Percentiles rank a stretch among this genome's conserved stretches.
phyloP scores from a whole-genome alignment of 2,329 filamentous ascomycete genomes.

The Dactylellina parvicollis region DNA sequence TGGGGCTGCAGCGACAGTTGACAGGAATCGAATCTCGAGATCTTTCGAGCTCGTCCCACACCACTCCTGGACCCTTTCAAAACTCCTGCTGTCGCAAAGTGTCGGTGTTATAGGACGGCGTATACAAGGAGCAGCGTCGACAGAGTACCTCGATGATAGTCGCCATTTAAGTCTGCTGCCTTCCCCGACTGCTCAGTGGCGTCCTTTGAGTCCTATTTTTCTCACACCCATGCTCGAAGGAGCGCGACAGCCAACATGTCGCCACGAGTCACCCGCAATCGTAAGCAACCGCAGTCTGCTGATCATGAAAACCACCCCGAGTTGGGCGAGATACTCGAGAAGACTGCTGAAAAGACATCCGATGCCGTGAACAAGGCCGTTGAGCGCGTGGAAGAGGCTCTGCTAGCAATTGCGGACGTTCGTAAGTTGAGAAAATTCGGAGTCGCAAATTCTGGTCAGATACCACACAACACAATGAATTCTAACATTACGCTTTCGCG shows the following conservation, averaged over 20 bases:
- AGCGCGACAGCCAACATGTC: constrained; percentile 11
- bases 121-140: neutral
- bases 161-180: constrained; percentile 5
- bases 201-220: neutral
- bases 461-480: constrained; percentile 11
- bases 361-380: constrained; percentile 1
- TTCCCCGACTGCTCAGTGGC: neutral
- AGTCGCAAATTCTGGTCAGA: constrained; percentile 8
- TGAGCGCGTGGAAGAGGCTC: constrained; percentile 9
- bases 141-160: neutral
- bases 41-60: too few relatives aligned
- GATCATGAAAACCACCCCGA: neutral
- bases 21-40: neutral
- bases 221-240: neutral
- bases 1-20: neutral
- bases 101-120: too few relatives aligned
- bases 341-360: constrained; percentile 13
- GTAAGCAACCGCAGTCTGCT: constrained; percentile 21
- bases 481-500: neutral
- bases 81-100: neutral
- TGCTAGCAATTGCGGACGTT: constrained; percentile 13
- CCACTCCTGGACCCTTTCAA: neutral
- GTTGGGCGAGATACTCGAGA: neutral
- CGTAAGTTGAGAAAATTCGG: constrained; percentile 16
- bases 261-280: constrained; percentile 14